phyloP scores from a whole-genome alignment of 345 rosid genomes.

The Clausena lansium region DNA sequence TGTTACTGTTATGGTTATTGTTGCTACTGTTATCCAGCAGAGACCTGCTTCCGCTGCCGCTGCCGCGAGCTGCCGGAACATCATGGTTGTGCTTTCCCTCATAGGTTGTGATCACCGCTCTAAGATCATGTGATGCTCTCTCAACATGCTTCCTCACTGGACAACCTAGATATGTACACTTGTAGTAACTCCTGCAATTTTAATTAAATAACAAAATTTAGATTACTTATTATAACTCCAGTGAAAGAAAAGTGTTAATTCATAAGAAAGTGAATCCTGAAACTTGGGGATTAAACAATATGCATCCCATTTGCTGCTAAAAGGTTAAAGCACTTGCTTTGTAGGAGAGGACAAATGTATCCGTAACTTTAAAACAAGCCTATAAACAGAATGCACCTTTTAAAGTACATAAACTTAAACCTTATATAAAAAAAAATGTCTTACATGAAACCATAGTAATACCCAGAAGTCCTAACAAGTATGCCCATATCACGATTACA shows the following conservation, averaged over 20 bases:
- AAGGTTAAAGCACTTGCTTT: not conserved
- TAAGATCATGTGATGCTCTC: constrained; percentile 74
- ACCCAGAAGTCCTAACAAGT: no score
- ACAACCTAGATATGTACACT: constrained; percentile 78
- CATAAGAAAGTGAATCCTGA: not conserved
- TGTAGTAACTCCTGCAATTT: constrained; percentile 80
- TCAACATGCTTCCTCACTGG: constrained; percentile 91
- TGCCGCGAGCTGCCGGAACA: constrained; percentile 78
- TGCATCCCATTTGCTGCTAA: not conserved
- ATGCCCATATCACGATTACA: no score
- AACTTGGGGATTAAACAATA: not conserved
- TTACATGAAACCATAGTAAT: no score
- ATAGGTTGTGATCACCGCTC: constrained; percentile 91
- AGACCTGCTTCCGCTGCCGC: constrained; percentile 50
- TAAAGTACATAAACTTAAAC: not conserved
- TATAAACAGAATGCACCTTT: constrained; percentile 5
- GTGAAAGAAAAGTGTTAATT: not conserved
- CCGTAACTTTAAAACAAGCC: not conserved
- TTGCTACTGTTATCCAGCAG: constrained; percentile 22
- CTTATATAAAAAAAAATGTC: not conserved
- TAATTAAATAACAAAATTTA: not conserved
- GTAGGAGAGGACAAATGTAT: not conserved
- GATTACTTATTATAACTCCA: not conserved
- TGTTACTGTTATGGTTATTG: not conserved
- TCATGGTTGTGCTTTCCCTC: constrained; percentile 97